These are phyloP conservation scores for Penicillium paradoxum DNA, from an alignment of 495 filamentous ascomycete genomes.

Conservation along the genomic window DNA sequence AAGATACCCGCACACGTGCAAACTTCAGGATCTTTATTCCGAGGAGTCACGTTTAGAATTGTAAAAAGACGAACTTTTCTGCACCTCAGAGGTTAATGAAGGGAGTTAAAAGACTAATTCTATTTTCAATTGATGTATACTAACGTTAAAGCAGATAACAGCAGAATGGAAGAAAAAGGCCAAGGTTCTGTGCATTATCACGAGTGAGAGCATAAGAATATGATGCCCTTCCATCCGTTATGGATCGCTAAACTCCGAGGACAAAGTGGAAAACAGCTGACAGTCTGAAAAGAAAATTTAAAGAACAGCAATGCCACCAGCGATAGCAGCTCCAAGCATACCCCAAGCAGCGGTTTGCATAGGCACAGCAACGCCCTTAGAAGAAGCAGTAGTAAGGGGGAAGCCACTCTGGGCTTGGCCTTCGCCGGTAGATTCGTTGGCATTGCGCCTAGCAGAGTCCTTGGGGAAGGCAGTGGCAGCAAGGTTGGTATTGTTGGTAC, in stretches of 20 bases:
- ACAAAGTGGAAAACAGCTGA: background rate
- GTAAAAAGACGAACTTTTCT: no score
- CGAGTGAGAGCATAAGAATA: no score
- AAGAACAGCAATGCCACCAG: conserved; percentile 29
- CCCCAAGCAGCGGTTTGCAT: conserved; percentile 35
- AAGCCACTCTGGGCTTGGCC: conserved; percentile 25
- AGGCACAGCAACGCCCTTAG: conserved; percentile 23
- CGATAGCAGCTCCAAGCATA: conserved; percentile 26
- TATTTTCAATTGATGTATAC: no score
- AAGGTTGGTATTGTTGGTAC: conserved; percentile 51
- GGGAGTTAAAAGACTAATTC: no score
- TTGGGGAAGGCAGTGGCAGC: conserved; percentile 28
- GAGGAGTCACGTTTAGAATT: no score
- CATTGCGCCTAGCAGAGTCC: conserved; percentile 28
- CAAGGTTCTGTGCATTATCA: background rate
- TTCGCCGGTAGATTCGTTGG: conserved; percentile 32
- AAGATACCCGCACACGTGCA: conserved; percentile 7
- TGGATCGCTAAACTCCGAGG: background rate
- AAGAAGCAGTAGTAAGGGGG: conserved; percentile 11
- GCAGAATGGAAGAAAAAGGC: background rate
- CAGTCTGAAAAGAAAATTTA: conserved; percentile 4
- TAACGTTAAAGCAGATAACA: no score
- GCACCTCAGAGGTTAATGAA: no score
- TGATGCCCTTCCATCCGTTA: background rate
- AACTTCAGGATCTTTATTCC: background rate